Percentiles rank a stretch among this genome's conserved stretches.
phyloP scores from a whole-genome alignment of 1,284 basidiomycete species.

The Xerocomus cyaneibrunnescens region DNA sequence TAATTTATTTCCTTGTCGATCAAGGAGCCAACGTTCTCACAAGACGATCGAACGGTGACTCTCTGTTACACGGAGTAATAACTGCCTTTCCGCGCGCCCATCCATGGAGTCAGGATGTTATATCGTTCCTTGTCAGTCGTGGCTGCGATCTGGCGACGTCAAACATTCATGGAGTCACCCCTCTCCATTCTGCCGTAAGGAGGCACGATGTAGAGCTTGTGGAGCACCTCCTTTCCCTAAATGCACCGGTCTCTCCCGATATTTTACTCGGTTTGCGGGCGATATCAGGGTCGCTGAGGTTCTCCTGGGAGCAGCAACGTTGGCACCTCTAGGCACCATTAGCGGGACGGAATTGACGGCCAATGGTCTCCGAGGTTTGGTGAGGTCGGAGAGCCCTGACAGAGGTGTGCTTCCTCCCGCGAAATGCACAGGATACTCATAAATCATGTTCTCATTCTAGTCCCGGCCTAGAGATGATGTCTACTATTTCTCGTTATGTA shows the following conservation, averaged over 20 bases:
- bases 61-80: background rate
- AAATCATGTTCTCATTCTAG: too few relatives aligned
- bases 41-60: background rate
- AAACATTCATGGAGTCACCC: background rate
- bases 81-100: background rate
- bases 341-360: background rate
- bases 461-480: too few relatives aligned
- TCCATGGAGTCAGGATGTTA: background rate
- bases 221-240: background rate
- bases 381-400: background rate
- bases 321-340: background rate
- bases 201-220: background rate
- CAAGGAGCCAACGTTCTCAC: background rate
- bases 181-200: background rate
- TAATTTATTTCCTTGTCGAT: background rate
- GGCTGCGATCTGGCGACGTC: background rate
- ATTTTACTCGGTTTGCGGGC: background rate
- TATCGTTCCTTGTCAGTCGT: background rate
- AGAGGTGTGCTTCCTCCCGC: too few relatives aligned
- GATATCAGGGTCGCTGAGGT: background rate
- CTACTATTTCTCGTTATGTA: too few relatives aligned
- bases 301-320: background rate
- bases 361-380: background rate
- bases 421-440: too few relatives aligned
- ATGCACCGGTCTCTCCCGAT: background rate